A percentile compares a stretch with the other conserved stretches of the same genome.
These are phyloP conservation scores for Gnomoniopsis smithogilvyi DNA, from an alignment of 2,329 filamentous ascomycete species.

Conservation along the genomic window DNA sequence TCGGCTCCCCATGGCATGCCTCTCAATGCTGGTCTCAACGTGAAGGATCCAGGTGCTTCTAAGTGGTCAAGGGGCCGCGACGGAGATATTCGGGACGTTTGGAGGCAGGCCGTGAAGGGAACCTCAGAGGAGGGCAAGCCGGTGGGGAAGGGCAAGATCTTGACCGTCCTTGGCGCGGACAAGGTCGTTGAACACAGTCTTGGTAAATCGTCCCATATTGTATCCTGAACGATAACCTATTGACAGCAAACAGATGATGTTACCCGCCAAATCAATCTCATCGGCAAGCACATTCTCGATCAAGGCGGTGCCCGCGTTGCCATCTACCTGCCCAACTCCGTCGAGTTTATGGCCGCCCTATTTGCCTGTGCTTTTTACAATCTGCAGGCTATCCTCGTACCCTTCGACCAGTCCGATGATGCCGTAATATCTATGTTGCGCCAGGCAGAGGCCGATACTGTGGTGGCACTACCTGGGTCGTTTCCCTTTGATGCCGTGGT, in stretches of 20 bases:
- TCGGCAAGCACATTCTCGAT: constrained; percentile 73
- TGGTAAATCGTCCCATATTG: constrained; percentile 35
- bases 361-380: constrained; percentile 92
- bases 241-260: constrained; percentile 56
- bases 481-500: constrained; percentile 75
- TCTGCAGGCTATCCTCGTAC: constrained; percentile 78
- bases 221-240: not conserved
- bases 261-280: constrained; percentile 80
- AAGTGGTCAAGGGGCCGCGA: constrained; percentile 82
- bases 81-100: constrained; percentile 88
- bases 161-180: constrained; percentile 76
- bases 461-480: constrained; percentile 83
- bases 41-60: constrained; percentile 75
- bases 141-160: constrained; percentile 64
- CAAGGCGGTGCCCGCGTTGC: constrained; percentile 75
- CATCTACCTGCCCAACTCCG: constrained; percentile 87
- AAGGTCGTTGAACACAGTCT: constrained; percentile 70
- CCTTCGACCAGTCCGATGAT: constrained; percentile 72
- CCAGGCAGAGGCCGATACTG: constrained; percentile 70
- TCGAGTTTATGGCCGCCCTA: constrained; percentile 78
- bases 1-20: constrained; percentile 83
- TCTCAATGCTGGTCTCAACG: constrained; percentile 72
- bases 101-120: constrained; percentile 70
- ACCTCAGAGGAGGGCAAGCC: constrained; percentile 60
- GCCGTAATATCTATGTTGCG: constrained; percentile 69